Evolutionary conservation across 2,329 filamentous ascomycete genomes (phyloP), one percentile per base, ranked within the genome.

Genomic region (Zymoseptoria brevis): DNA sequence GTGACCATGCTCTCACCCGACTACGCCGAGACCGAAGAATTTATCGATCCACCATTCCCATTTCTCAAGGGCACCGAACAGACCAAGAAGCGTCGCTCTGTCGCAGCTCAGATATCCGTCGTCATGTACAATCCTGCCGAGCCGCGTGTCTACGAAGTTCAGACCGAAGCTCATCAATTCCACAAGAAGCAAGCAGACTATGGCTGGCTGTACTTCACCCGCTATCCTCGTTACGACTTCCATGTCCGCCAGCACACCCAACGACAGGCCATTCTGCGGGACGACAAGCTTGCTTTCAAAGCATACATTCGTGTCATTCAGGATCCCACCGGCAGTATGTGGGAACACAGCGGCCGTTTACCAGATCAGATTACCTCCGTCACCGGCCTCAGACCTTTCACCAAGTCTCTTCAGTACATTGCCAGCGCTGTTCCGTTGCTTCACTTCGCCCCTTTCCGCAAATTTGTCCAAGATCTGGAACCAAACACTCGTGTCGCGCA

Each of bases 71-170:
- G 67, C 19, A 50, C 61, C 50, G 49, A 62, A 19, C 49, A 60
- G 50, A 57, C 77, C 29, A 72, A 69, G 11, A 76, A 76, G 64
- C 74, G 76, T 19, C 74, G 70, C 35, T 75, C 75, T 19, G 71
- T 79, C 9, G 79, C 84, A n/a, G 84, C 83, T 2, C 83, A 86
- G 68, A 76, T 86, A 41, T 80, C 80, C 48, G 79, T 86, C 22
- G 79, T 86, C 53, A 74, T 86, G 53, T 86, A 86, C 74, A 87
- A 87, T 62, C 84, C 84, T 0, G 75, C 77, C 24, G 84, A 86
- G 65, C 84, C 84, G 52, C 79, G 83, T 6, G 82, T 82, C 4
- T 78, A 82, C 59, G 80, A 80, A 68, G 79, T 78, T 66, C 77
- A 81, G 57, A 80, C 78, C 11, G 83, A 81, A 50, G 76, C 79